Percentiles rank a stretch among this genome's conserved stretches.
These are phyloP conservation scores for Colletotrichum scovillei DNA, from an alignment of 2,329 filamentous ascomycete species.

Conservation along the genomic window DNA sequence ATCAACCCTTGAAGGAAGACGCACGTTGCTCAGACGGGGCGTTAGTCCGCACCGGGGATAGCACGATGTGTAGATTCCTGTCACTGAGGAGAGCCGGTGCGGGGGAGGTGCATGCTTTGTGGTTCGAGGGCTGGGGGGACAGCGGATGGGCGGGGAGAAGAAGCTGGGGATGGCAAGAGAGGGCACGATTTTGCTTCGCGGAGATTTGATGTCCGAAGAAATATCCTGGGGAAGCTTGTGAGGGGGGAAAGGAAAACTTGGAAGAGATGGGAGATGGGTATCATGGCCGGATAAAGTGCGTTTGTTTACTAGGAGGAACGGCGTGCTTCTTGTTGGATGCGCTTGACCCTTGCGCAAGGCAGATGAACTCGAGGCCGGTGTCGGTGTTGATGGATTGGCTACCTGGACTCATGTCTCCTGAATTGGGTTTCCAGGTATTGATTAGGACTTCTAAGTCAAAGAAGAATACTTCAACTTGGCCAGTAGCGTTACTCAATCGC, in stretches of 20 bases:
- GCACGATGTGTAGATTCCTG: too few relatives aligned
- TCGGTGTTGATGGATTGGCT: not conserved
- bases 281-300: not conserved
- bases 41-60: not conserved
- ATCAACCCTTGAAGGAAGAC: not conserved
- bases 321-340: not conserved
- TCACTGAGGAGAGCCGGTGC: not conserved
- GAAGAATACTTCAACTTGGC: too few relatives aligned
- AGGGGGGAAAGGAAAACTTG: not conserved
- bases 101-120: not conserved
- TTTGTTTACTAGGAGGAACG: not conserved
- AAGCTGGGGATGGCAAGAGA: not conserved
- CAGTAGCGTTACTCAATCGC: too few relatives aligned
- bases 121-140: not conserved
- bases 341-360: not conserved
- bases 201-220: not conserved
- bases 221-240: not conserved
- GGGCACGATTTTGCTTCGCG: not conserved
- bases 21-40: not conserved
- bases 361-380: not conserved
- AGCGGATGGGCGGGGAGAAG: not conserved
- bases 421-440: too few relatives aligned
- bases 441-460: too few relatives aligned
- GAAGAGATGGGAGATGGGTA: not conserved
- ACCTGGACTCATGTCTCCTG: too few relatives aligned